Conservation (phyloP, 2,329 filamentous ascomycete genomes). For the Beauveria varroae region DNA sequence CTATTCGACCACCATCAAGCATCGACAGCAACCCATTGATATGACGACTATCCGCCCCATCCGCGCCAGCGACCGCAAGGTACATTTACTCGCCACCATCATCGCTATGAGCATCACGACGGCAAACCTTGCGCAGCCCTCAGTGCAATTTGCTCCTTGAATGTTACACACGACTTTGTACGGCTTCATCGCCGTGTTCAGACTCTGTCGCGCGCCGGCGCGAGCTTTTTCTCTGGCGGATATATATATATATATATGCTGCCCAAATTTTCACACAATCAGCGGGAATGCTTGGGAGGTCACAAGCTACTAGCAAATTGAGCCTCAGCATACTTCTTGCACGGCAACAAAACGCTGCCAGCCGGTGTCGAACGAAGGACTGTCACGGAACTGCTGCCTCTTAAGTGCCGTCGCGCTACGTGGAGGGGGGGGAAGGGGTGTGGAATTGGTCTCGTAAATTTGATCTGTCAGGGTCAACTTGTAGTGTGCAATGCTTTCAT, state of each 20-base stretch:
- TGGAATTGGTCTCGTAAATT: conserved; percentile 9
- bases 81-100: not conserved
- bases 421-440: not conserved
- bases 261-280: not conserved
- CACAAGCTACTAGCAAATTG: not conserved
- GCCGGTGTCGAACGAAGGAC: not conserved
- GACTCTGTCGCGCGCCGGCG: not conserved
- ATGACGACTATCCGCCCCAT: not conserved
- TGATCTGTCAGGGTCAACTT: conserved; percentile 9
- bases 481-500: conserved; percentile 10
- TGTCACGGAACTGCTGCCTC: not conserved
- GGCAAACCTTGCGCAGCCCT: not conserved
- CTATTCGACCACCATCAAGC: not conserved
- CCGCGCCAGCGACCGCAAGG: not conserved
- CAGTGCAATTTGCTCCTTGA: no score
- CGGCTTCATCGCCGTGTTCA: not conserved
- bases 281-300: not conserved
- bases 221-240: not conserved
- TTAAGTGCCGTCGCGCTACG: not conserved
- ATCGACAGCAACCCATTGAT: not conserved
- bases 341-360: not conserved
- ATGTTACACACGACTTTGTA: not conserved
- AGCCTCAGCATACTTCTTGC: not conserved
- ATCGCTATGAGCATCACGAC: not conserved
- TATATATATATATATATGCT: not conserved